Evolutionary conservation across 2,329 filamentous ascomycete species (phyloP).

Genomic region (Didymella glomerata): DNA sequence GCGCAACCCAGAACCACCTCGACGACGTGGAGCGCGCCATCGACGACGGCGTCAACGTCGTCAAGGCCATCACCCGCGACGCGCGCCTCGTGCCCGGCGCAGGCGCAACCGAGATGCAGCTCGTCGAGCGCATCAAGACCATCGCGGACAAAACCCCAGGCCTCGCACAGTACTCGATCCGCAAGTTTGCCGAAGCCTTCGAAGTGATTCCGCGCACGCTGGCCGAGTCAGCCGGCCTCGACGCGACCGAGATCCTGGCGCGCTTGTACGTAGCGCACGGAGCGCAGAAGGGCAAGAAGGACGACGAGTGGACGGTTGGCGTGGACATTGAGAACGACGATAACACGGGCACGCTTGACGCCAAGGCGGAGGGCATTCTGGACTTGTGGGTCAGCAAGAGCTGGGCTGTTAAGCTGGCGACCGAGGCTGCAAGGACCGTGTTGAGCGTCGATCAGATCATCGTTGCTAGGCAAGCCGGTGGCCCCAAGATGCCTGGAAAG

Average conservation of each 20-base stretch:
- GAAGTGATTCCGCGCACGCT: conserved; percentile 94
- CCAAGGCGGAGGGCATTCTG: conserved; percentile 86
- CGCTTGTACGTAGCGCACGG: conserved; percentile 92
- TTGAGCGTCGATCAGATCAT: conserved; percentile 99
- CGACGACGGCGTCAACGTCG: conserved; percentile 96
- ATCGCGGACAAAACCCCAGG: conserved; percentile 93
- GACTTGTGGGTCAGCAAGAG: conserved; percentile 91
- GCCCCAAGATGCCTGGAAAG: conserved; percentile 93
- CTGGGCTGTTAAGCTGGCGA: conserved; percentile 97
- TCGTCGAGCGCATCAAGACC: conserved; percentile 89
- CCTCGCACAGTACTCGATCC: conserved; percentile 93
- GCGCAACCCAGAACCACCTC: conserved; percentile 96
- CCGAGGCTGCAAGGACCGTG: conserved; percentile 91
- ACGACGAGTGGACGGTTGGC: conserved; percentile 86
- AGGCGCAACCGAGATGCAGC: conserved; percentile 91
- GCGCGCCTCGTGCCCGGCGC: conserved; percentile 90
- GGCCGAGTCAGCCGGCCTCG: conserved; percentile 92
- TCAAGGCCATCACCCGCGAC: conserved; percentile 97
- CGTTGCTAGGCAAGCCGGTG: conserved; percentile 94
- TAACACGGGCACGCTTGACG: conserved; percentile 81
- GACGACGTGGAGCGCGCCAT: conserved; percentile 97
- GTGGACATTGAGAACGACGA: conserved; percentile 93
- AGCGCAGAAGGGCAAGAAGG: conserved; percentile 58
- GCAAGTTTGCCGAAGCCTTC: conserved; percentile 96
- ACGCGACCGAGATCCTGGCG: conserved; percentile 95